A percentile compares a stretch with the other conserved stretches of the same genome.
These are phyloP conservation scores for Yamagishiella unicocca DNA, from an alignment of 139 green algal genomes.

Conservation along the genomic window DNA sequence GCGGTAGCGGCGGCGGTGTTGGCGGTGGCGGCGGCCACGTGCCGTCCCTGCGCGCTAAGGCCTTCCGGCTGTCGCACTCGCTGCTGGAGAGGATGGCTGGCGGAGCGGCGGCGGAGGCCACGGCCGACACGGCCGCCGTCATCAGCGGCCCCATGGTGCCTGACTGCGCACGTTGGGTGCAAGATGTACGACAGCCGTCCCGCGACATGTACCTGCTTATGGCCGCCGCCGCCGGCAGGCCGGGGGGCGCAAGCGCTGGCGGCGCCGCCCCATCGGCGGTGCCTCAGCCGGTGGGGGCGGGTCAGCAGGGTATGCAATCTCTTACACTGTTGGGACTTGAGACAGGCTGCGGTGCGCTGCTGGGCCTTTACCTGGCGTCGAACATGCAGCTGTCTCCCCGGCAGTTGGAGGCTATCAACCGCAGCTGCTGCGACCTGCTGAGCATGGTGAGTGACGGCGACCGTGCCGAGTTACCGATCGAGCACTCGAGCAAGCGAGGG, in stretches of 20 bases:
- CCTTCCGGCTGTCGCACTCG: constrained; percentile 7
- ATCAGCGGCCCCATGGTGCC: not conserved
- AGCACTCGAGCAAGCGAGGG: too few species aligned
- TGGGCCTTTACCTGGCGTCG: constrained; percentile 11
- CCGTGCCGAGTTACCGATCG: too few species aligned
- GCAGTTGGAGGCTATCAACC: not conserved
- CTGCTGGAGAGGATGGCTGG: not conserved
- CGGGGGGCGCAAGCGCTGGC: too few species aligned
- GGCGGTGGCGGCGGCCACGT: not conserved
- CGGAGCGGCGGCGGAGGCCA: not conserved
- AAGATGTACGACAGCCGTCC: constrained; percentile 5
- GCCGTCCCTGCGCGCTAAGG: not conserved
- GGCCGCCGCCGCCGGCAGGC: not conserved
- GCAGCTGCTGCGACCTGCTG: not conserved
- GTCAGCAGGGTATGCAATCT: not conserved
- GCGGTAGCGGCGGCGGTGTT: not conserved
- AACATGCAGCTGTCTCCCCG: not conserved
- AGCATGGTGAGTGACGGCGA: too few species aligned
- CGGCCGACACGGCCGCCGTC: not conserved
- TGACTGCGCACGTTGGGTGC: not conserved
- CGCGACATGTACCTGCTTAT: constrained; percentile 14
- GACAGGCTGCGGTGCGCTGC: not conserved
- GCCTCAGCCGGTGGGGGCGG: not conserved
- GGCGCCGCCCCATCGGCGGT: not conserved
- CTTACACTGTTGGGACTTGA: not conserved